Percentiles rank a stretch among this genome's conserved stretches.
Conservation (phyloP, 1,284 basidiomycete genomes). For the Trichosporon sp. region DNA sequence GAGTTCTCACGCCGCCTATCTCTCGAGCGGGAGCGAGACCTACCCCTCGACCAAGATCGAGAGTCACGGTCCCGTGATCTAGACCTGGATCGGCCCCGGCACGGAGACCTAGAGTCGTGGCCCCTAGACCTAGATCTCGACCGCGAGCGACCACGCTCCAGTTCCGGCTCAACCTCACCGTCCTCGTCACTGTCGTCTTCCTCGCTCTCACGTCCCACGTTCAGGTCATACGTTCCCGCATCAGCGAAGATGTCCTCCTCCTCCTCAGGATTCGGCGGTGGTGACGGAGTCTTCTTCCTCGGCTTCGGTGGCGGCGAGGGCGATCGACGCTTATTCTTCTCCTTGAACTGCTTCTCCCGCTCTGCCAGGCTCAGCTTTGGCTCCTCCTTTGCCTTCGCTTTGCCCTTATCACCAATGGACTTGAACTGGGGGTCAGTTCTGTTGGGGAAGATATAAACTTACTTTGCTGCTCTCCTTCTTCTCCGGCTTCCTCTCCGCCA, state of each 20-base stretch:
- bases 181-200: conserved; percentile 29
- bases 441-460: conserved; percentile 10
- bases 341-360: neutral
- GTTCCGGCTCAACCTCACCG: conserved; percentile 12
- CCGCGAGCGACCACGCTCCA: conserved; percentile 3
- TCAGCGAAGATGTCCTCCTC: conserved; percentile 72
- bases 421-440: neutral
- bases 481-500: conserved; percentile 61
- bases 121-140: conserved; percentile 4
- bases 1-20: conserved; percentile 9
- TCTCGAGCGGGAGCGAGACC: conserved; percentile 8
- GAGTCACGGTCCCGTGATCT: conserved; percentile 5
- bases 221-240: conserved; percentile 72
- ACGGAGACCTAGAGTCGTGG: neutral
- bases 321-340: conserved; percentile 10
- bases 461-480: conserved; percentile 44
- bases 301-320: neutral
- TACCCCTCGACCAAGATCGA: conserved; percentile 12
- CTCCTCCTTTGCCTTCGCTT: conserved; percentile 6
- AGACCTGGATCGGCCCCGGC: neutral
- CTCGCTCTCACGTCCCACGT: conserved; percentile 45
- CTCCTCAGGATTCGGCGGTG: conserved; percentile 25
- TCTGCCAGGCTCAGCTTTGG: conserved; percentile 1
- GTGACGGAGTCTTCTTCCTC: conserved; percentile 1
- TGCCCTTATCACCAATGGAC: conserved; percentile 6